Evolutionary conservation across 768 basidiomycete species (phyloP), one percentile per base, ranked within the genome.

Genomic region (Boletus pseudo-olivaceus): DNA sequence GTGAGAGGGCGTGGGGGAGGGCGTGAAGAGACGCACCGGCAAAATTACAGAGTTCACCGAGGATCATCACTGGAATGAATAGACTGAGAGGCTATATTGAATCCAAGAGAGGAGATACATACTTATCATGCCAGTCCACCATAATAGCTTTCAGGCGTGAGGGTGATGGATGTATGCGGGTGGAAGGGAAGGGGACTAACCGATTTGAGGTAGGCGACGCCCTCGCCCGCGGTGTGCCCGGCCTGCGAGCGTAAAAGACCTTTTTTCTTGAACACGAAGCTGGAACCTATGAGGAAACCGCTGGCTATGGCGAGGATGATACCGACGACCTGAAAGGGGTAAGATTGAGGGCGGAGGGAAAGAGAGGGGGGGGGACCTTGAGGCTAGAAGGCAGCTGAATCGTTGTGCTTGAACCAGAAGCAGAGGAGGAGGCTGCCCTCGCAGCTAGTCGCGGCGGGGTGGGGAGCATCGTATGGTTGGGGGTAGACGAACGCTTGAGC

Each of bases 201-300:
- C 67, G 89, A 92, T 75, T 96, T 98, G 67, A 98, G 83, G 75
- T 98, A 99, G 12, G 82, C 92, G 55, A 96, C 93, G 30, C 96
- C 95, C 67, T 91, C 88, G 51, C 90, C 90, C 4, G 86, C 82
- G 38, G 73, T 70, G 55, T 88, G 85, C 60, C 90, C 93, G 55
- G 88, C 87, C 76, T 90, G 89, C 68, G 86, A 83, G 70, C 84
- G 79, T 49, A 93, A 67, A 19, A 93, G 76, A 9, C 90, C 96
- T 67, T 93, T 97, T 82, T 99, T 99, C 84, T 99, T 99, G 76
- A 99, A 88, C 3, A 98, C 95, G 71, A 98, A 98, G 62, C 86
- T 88, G 38, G 82, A 81, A 5, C 96, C 97, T 56, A 98, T 99
- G 56, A 99, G 82, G 29, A 93, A 39, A 8, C 96, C 97, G 64